These are phyloP conservation scores for Hydnomerulius pinastri DNA, from an alignment of 768 basidiomycete genomes.

Conservation along the genomic window DNA sequence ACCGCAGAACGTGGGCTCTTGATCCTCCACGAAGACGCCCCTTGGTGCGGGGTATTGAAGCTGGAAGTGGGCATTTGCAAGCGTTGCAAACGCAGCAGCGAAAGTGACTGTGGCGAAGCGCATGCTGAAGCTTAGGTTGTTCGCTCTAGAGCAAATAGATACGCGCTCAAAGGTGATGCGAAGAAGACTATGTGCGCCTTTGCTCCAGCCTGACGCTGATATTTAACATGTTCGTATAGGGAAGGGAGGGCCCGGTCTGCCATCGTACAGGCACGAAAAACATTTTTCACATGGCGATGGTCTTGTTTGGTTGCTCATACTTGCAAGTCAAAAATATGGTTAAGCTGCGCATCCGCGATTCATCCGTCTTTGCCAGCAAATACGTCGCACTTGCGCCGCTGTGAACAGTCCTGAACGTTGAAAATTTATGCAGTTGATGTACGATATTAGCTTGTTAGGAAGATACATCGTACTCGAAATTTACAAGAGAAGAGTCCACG, in stretches of 20 bases:
- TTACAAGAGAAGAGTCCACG: too few relatives aligned
- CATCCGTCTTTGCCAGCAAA: too few relatives aligned
- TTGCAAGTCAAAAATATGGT: not conserved
- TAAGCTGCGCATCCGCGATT: not conserved
- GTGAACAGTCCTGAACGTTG: too few relatives aligned
- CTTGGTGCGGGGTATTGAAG: conserved; percentile 74
- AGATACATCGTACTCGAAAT: not conserved
- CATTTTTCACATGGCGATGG: conserved; percentile 20
- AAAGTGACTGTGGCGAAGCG: conserved; percentile 35
- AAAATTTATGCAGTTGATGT: too few relatives aligned
- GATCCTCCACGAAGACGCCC: conserved; percentile 62
- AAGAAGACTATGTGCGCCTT: not conserved
- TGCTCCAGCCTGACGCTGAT: not conserved
- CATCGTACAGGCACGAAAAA: conserved; percentile 7
- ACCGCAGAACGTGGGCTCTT: conserved; percentile 73
- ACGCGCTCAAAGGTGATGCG: not conserved
- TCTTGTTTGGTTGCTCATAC: conserved; percentile 19
- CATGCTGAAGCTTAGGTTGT: conserved; percentile 27
- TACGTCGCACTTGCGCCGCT: too few relatives aligned
- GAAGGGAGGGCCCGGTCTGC: too few relatives aligned
- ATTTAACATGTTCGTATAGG: not conserved
- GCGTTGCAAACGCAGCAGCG: conserved; percentile 39
- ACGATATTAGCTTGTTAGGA: not conserved
- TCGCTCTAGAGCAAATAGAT: not conserved
- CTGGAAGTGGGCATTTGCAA: conserved; percentile 75